These are phyloP conservation scores for Drechslerella stenobrocha DNA, from an alignment of 2,329 filamentous ascomycete genomes.

Conservation along the genomic window DNA sequence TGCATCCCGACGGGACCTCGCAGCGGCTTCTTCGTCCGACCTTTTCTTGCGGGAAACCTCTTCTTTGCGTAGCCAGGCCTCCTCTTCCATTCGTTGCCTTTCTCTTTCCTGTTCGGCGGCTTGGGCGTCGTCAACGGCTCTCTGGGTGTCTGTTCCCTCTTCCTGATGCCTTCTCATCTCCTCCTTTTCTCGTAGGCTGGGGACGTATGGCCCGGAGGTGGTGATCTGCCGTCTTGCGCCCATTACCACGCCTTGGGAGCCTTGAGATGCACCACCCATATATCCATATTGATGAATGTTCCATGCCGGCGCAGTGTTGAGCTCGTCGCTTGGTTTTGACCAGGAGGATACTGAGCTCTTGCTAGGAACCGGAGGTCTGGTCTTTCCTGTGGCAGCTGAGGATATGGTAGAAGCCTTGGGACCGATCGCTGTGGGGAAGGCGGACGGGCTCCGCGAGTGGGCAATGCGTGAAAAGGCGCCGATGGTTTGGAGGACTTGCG, in stretches of 20 bases:
- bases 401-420: constrained; percentile 61
- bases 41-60: constrained; percentile 60
- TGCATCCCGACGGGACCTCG: constrained; percentile 55
- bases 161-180: constrained; percentile 64
- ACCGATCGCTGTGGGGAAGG: constrained; percentile 71
- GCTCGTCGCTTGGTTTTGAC: constrained; percentile 83
- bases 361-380: constrained; percentile 52
- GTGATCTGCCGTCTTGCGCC: constrained; percentile 92
- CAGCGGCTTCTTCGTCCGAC: constrained; percentile 59
- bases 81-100: constrained; percentile 59
- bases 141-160: constrained; percentile 63
- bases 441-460: constrained; percentile 70
- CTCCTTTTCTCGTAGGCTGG: constrained; percentile 82
- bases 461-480: constrained; percentile 88
- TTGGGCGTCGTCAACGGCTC: constrained; percentile 58
- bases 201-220: constrained; percentile 74
- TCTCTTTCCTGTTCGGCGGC: constrained; percentile 60
- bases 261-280: constrained; percentile 95
- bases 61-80: constrained; percentile 55
- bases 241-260: constrained; percentile 90
- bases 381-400: constrained; percentile 47
- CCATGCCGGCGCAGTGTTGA: constrained; percentile 83
- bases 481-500: constrained; percentile 91
- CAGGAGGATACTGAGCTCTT: constrained; percentile 72
- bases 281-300: constrained; percentile 99